phyloP scores from a whole-genome alignment of 345 rosid genomes.

The Dipteronia dyeriana region DNA sequence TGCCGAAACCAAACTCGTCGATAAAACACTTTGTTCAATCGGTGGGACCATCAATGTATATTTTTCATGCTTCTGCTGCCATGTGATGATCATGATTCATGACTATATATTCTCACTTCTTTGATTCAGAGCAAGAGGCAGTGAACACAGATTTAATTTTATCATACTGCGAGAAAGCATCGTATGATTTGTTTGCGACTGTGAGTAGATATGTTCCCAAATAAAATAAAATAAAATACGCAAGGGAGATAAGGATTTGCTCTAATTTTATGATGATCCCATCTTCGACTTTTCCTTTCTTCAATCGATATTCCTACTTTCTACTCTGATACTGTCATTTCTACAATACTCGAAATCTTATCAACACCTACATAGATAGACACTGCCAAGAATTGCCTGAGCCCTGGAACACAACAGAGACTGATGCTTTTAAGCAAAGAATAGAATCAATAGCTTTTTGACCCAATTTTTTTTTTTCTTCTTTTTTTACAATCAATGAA shows the following conservation, averaged over 20 bases:
- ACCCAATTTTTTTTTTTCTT: neutral
- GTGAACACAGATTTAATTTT: neutral
- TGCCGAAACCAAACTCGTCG: neutral
- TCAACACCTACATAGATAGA: neutral
- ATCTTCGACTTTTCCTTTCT: neutral
- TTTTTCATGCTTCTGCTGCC: neutral
- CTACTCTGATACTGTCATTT: neutral
- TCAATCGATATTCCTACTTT: neutral
- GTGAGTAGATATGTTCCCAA: neutral
- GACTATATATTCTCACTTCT: neutral
- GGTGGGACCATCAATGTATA: neutral
- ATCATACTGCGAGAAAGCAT: neutral
- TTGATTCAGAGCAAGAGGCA: conserved; percentile 4
- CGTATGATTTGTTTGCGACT: neutral
- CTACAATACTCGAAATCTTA: neutral
- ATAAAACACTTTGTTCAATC: neutral
- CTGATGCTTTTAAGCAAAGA: neutral
- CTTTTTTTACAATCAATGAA: too few relatives aligned
- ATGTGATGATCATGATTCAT: neutral
- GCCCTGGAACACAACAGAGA: too few relatives aligned
- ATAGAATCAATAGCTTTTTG: neutral
- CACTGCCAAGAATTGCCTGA: neutral
- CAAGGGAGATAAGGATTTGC: neutral
- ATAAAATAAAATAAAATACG: neutral
- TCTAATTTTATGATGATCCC: neutral